A percentile compares a stretch with the other conserved stretches of the same genome.
Conservation (phyloP, 2,329 filamentous ascomycete species). For the Ploettnerulaceae sp. region DNA sequence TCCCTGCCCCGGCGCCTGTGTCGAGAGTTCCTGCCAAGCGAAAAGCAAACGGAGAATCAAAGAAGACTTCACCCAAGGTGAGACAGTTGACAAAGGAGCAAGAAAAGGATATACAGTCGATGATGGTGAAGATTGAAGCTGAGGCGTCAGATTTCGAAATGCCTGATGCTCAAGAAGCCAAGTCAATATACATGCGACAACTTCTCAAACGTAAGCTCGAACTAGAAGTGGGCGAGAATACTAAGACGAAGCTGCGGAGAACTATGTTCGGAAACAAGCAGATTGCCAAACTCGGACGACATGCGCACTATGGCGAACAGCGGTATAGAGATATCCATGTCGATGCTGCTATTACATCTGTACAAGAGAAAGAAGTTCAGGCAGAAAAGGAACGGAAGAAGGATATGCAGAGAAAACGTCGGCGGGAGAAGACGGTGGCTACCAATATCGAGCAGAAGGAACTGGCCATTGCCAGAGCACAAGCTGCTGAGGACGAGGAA, state of each 20-base stretch:
- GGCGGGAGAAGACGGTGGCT: constrained; percentile 92
- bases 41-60: constrained; percentile 45
- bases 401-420: constrained; percentile 96
- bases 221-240: constrained; percentile 56
- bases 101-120: constrained; percentile 63
- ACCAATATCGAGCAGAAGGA: constrained; percentile 90
- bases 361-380: constrained; percentile 82
- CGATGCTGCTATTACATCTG: constrained; percentile 75
- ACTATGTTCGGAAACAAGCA: constrained; percentile 54
- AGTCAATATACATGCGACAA: constrained; percentile 49
- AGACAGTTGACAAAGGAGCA: constrained; percentile 53
- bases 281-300: constrained; percentile 59
- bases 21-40: constrained; percentile 41
- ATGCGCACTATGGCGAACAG: constrained; percentile 66
- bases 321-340: constrained; percentile 75
- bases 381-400: constrained; percentile 99
- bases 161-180: constrained; percentile 46
- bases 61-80: constrained; percentile 46
- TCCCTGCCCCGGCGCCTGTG: constrained; percentile 38
- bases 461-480: constrained; percentile 71
- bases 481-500: constrained; percentile 72
- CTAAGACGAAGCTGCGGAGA: constrained; percentile 59
- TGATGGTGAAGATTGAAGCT: constrained; percentile 55
- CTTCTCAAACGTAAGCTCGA: constrained; percentile 64
- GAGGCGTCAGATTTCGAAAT: constrained; percentile 54